phyloP scores from a whole-genome alignment of 2,329 filamentous ascomycete genomes.

The Penicillium sp. region DNA sequence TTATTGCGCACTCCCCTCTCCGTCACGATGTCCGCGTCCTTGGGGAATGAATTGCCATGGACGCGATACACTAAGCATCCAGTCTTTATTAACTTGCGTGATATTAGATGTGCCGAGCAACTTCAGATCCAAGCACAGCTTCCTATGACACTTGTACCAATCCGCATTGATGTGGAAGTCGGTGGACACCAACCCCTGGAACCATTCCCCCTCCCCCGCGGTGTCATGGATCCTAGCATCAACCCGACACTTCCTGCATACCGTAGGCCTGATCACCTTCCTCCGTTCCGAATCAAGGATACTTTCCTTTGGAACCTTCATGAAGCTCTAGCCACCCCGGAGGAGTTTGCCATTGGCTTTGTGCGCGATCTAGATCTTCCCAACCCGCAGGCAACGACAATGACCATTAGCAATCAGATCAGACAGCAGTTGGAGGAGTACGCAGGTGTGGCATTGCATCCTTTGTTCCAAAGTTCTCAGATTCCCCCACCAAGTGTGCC shows the following conservation, averaged over 20 bases:
- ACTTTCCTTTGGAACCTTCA: slow-evolving; percentile 98
- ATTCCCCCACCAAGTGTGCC: slow-evolving; percentile 17
- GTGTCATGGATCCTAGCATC: slow-evolving; percentile 42
- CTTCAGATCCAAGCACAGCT: slow-evolving; percentile 68
- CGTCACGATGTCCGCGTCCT: background rate
- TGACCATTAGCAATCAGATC: slow-evolving; percentile 89
- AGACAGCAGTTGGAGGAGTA: slow-evolving; percentile 95
- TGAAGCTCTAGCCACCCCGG: slow-evolving; percentile 88
- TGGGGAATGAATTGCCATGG: background rate
- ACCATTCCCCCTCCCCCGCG: slow-evolving; percentile 48
- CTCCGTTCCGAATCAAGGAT: slow-evolving; percentile 86
- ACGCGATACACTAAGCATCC: background rate
- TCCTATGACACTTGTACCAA: slow-evolving; percentile 88
- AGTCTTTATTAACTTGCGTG: background rate
- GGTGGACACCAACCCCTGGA: slow-evolving; percentile 61
- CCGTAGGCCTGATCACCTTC: slow-evolving; percentile 73
- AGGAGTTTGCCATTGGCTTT: slow-evolving; percentile 88
- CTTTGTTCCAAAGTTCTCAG: slow-evolving; percentile 69
- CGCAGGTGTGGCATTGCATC: slow-evolving; percentile 88
- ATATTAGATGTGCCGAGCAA: slow-evolving; percentile 55
- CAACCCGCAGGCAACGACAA: slow-evolving; percentile 66
- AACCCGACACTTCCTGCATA: slow-evolving; percentile 76
- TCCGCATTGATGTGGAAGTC: slow-evolving; percentile 93
- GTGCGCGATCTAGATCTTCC: slow-evolving; percentile 93
- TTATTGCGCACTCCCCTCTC: background rate